A percentile compares a stretch with the other conserved stretches of the same genome.
Conservation (phyloP, 768 basidiomycete genomes). For the Coprinellus micaceus region DNA sequence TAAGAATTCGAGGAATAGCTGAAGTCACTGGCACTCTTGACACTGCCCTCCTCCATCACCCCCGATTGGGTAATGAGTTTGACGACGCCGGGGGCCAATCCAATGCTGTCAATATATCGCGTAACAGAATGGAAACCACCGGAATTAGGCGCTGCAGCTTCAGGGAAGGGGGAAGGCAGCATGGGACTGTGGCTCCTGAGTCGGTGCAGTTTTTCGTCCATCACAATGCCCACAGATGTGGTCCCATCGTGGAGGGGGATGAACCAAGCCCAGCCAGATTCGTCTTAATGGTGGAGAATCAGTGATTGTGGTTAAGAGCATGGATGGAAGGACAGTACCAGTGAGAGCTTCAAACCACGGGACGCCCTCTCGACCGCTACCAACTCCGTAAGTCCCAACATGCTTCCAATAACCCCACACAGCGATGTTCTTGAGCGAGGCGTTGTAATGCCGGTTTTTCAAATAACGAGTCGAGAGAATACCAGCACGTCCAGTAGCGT, state of each 20-base stretch:
- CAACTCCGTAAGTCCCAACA: slow-evolving; percentile 47
- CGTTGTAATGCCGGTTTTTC: slow-evolving; percentile 66
- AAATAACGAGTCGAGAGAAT: slow-evolving; percentile 67
- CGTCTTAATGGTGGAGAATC: slow-evolving; percentile 36
- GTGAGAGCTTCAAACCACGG: slow-evolving; percentile 72
- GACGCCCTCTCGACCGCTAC: slow-evolving; percentile 49
- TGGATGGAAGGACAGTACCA: slow-evolving; percentile 36
- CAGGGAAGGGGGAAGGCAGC: slow-evolving; percentile 27
- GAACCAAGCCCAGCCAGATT: slow-evolving; percentile 71
- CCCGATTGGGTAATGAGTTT: slow-evolving; percentile 38
- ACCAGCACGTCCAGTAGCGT: slow-evolving; percentile 72
- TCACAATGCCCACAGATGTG: slow-evolving; percentile 60
- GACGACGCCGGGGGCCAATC: slow-evolving; percentile 45
- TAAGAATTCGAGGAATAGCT: slow-evolving; percentile 62
- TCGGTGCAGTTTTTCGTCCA: slow-evolving; percentile 51
- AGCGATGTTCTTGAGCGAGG: slow-evolving; percentile 68
- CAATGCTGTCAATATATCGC: slow-evolving; percentile 44
- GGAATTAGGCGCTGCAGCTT: slow-evolving; percentile 21
- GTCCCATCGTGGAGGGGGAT: slow-evolving; percentile 65
- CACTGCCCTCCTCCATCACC: slow-evolving; percentile 35
- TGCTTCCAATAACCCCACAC: slow-evolving; percentile 76
- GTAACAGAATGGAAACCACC: slow-evolving; percentile 25
- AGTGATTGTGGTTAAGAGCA: neutral
- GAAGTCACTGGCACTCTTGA: slow-evolving; percentile 57
- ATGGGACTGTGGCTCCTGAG: slow-evolving; percentile 21